Evolutionary conservation across 2,329 filamentous ascomycete species (phyloP), one percentile per base, ranked within the genome.

Genomic region (Coniochaeta prunicola): DNA sequence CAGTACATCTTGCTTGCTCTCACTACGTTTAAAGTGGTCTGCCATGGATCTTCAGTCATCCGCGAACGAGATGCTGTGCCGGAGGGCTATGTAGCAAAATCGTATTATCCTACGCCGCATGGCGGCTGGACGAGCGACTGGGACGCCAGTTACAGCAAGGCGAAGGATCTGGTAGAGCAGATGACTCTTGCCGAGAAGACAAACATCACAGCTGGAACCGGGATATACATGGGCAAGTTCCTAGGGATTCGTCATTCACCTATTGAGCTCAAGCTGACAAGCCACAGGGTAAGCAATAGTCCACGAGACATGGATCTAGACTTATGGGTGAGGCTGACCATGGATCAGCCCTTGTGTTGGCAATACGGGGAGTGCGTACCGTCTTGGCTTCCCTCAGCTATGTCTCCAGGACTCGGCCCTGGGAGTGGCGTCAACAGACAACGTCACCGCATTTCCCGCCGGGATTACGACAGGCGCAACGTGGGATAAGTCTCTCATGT

Each of bases 171-270:
- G 15, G 89, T 93, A 17, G 82, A 84, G 57, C 81, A 84, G 54
- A 90, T 93, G 89, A 92, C 89, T 0, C 72, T 93, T 59, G 89
- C 88, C 1, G 90, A 92, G 70, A 93, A 92, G 74, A 86, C 88
- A 3, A 92, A 92, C 67, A 79, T 92, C 57, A 91, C 88, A 0
- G 82, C 83, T 1, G 89, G 89, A 3, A 87, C 82, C 1, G 89
- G 89, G 1, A 80, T 87, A 45, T 87, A 79, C 63, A 92, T 91
- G 89, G 88, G 82, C 76, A 68, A 63, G 67, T 65, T 1, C 48
- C 31, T 19, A n/a, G 6, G 2, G n/a, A 3, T 2, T 33, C 19
- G 3, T 7, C 50, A 8, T 10, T 12, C 28, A 15, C 53, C 3
- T 12, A 24, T 38, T n/a, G 9, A 56, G 3, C 54, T 26, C 8